phyloP scores from a whole-genome alignment of 225 moss, liverwort and hornwort species.

The Physcomitrium patens region DNA sequence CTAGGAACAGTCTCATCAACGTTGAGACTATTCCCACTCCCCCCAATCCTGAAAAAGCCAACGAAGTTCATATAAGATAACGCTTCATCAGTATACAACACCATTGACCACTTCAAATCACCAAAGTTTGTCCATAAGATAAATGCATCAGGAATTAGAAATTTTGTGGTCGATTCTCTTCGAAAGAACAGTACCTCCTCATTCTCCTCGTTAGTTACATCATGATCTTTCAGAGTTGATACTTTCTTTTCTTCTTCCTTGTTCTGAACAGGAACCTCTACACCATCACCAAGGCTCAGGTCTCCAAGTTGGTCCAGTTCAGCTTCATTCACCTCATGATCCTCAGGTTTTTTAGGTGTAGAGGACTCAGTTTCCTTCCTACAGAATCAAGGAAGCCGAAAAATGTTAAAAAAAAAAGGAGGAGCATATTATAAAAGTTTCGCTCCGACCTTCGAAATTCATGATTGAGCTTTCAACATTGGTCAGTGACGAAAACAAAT shows the following conservation, averaged over 20 bases:
- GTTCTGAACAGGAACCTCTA: constrained; percentile 34
- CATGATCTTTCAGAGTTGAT: constrained; percentile 34
- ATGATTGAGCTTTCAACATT: too few species aligned
- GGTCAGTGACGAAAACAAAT: too few species aligned
- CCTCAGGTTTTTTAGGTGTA: constrained; percentile 39
- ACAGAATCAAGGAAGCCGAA: constrained; percentile 17
- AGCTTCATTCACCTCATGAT: constrained; percentile 52
- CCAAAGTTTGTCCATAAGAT: not conserved
- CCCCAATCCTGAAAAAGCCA: constrained; percentile 28
- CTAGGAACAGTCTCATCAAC: constrained; percentile 21
- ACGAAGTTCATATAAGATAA: too few species aligned
- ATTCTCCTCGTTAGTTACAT: constrained; percentile 40
- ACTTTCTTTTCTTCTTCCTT: constrained; percentile 30
- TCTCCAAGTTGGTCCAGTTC: constrained; percentile 55
- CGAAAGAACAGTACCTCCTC: constrained; percentile 54
- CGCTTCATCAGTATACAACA: not conserved
- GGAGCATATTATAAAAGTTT: too few species aligned
- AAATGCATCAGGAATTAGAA: not conserved
- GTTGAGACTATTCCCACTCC: constrained; percentile 46
- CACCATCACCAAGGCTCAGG: constrained; percentile 43
- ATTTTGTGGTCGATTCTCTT: not conserved
- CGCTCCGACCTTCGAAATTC: too few species aligned
- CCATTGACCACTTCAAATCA: not conserved
- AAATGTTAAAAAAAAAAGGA: too few species aligned
- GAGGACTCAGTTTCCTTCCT: constrained; percentile 50